Evolutionary conservation across 2,329 filamentous ascomycete species (phyloP), one percentile per base, ranked within the genome.

Genomic region (Fusarium udum): DNA sequence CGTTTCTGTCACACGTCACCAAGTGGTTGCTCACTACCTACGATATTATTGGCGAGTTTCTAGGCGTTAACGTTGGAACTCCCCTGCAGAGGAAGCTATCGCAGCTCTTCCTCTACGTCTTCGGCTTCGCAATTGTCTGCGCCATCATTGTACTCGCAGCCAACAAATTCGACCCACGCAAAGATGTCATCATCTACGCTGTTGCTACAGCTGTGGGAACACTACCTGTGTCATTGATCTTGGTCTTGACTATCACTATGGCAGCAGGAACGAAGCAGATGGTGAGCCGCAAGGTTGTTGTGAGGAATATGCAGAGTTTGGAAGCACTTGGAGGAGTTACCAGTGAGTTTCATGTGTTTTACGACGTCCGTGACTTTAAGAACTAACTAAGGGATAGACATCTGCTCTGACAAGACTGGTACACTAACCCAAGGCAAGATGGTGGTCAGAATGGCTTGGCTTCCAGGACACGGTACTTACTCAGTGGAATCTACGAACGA

Each of bases 71-170:
- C 20, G 80, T 89, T n/a, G 91, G 92, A 18, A 93, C 92, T 7
- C 92, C 92, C 0, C 82, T 93, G 37, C 91, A 93, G 78, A 87
- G 88, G 65, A 92, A 91, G 77, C 83, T 93, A 43, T 90, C 89
- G 71, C 89, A 91, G 77, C 86, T 93, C 59, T 92, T 92, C 32
- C 86, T 92, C 26, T 82, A 89, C 7, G 86, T 93, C 8, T 77
- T 78, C 12, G 67, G 67, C 5, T 70, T 74, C 5, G 74, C 76
- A 2, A 34, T 77, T 4, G 56, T 77, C 16, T 77, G 75, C 34
- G 75, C 75, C 31, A 69, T 77, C 37, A 67, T 77, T 9, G 75
- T 72, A 4, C 24, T 77, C 7, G 64, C 57, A 14, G 73, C 73
- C 26, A 75, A 75, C 51, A 55, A 53, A 77, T 83, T 81, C 72